Evolutionary conservation across 2,329 filamentous ascomycete species (phyloP).

Genomic region (Ophiostoma ulmi): DNA sequence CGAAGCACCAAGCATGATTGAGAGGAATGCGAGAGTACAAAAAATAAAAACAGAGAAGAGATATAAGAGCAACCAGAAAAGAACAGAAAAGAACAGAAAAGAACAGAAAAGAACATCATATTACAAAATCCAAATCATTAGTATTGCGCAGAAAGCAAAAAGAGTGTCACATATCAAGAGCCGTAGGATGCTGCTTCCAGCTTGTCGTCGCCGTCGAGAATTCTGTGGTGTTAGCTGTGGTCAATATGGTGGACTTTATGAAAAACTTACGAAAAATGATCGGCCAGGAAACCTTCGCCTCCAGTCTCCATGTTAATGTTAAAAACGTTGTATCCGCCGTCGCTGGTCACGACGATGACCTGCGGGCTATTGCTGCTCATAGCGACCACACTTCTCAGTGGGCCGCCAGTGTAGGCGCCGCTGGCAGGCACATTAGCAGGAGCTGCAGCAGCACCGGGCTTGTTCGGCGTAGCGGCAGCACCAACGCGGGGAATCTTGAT

Average conservation of each 20-base stretch:
- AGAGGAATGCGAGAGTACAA: not conserved
- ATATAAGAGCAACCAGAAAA: not conserved
- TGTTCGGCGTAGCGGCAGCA: constrained; percentile 28
- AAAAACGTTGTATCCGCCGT: constrained; percentile 91
- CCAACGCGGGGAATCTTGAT: constrained; percentile 75
- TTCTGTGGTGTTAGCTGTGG: constrained; percentile 34
- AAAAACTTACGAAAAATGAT: constrained; percentile 79
- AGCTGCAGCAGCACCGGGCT: constrained; percentile 27
- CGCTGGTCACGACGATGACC: constrained; percentile 96
- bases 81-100: not conserved
- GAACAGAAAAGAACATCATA: not conserved
- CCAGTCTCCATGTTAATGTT: constrained; percentile 92
- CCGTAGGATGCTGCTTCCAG: constrained; percentile 47
- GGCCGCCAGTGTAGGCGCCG: constrained; percentile 37
- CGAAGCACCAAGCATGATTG: not conserved
- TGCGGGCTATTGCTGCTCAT: constrained; percentile 94
- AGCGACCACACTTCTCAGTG: constrained; percentile 85
- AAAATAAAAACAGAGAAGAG: not conserved
- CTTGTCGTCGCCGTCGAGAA: constrained; percentile 53
- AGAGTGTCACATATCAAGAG: not conserved
- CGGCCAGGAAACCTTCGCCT: constrained; percentile 84
- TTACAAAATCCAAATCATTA: not conserved
- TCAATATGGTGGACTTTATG: not conserved
- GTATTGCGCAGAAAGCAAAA: not conserved
- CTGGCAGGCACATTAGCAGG: constrained; percentile 25